Percentiles rank a stretch among this genome's conserved stretches.
phyloP scores from a whole-genome alignment of 305 asterid genomes.

The Fraxinus xanthoxyloides region DNA sequence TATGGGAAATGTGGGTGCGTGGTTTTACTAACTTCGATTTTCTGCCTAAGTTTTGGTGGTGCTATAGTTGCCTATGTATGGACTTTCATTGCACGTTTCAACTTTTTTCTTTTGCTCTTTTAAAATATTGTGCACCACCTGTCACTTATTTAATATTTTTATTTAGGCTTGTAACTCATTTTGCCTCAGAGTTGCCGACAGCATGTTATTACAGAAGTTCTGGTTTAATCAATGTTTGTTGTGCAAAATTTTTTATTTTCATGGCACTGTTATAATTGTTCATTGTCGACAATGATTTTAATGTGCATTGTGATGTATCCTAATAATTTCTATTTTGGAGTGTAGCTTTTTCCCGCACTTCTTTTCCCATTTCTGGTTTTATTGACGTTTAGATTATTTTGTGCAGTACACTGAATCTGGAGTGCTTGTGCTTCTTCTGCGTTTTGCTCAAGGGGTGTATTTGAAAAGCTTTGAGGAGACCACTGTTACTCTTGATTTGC shows the following conservation, averaged over 20 bases:
- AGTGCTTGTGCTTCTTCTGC: conserved; percentile 72
- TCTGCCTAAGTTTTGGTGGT: conserved; percentile 1
- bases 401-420: conserved; percentile 83
- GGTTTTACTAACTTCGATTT: neutral
- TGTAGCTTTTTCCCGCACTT: conserved; percentile 9
- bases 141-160: neutral
- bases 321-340: conserved; percentile 1
- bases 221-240: neutral
- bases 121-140: neutral
- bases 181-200: conserved; percentile 1
- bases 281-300: conserved; percentile 1
- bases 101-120: neutral
- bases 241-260: neutral
- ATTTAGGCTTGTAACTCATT: neutral
- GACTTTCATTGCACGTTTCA: neutral
- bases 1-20: neutral
- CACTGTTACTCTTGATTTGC: conserved; percentile 62
- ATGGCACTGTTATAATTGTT: neutral
- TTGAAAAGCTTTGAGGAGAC: conserved; percentile 53
- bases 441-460: conserved; percentile 64
- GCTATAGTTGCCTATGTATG: neutral
- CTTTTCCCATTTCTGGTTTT: neutral
- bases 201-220: neutral
- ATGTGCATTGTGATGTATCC: conserved; percentile 1
- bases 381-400: conserved; percentile 23